These are phyloP conservation scores for Conringia planisiliqua DNA, from an alignment of 345 rosid species.

Conservation along the genomic window DNA sequence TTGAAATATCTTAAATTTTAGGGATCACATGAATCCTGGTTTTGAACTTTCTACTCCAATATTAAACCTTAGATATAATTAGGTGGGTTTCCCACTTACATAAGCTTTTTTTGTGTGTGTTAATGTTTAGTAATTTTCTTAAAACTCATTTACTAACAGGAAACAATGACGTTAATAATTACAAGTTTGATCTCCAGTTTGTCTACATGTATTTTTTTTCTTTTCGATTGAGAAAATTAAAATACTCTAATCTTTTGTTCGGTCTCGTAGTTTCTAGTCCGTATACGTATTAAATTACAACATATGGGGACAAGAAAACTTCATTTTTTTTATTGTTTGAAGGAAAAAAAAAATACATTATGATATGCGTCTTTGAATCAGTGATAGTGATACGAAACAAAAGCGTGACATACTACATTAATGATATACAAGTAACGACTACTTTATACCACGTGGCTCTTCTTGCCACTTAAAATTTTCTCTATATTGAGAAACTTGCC, in stretches of 20 bases:
- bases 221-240: not conserved
- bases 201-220: not conserved
- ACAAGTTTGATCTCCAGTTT: not conserved
- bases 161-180: not conserved
- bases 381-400: not conserved
- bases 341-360: not conserved
- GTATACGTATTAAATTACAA: slow-evolving; percentile 11
- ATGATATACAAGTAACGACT: not conserved
- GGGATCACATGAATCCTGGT: not conserved
- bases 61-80: not conserved
- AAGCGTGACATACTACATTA: not conserved
- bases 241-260: not conserved
- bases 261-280: not conserved
- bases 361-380: slow-evolving; percentile 5
- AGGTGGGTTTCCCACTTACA: not conserved
- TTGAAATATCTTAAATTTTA: not conserved
- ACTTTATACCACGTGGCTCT: slow-evolving; percentile 17
- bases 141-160: not conserved
- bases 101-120: not conserved
- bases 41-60: not conserved
- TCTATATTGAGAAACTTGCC: slow-evolving; percentile 1
- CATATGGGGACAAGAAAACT: not conserved
- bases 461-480: not conserved
- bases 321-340: not conserved
- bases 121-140: not conserved